Percentiles rank a stretch among this genome's conserved stretches.
phyloP scores from a whole-genome alignment of 129 eudicot species.

The Pittosporum tobira region DNA sequence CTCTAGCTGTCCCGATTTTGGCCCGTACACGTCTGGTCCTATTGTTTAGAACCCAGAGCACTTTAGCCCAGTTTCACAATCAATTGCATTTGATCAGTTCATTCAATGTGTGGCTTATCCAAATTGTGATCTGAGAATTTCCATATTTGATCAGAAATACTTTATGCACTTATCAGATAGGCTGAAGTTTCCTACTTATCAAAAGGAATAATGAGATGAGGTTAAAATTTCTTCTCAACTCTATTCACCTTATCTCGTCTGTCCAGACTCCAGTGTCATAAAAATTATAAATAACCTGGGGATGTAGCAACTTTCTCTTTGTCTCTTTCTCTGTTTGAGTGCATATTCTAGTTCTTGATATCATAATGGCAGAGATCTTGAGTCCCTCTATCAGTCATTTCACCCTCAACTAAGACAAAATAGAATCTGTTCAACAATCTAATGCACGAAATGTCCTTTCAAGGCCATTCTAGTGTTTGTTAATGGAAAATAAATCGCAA shows the following conservation, averaged over 20 bases:
- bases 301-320: background rate
- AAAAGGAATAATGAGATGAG: background rate
- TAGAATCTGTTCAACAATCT: slow-evolving; percentile 10
- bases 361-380: slow-evolving; percentile 32
- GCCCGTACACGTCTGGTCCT: too few relatives aligned
- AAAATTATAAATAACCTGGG: background rate
- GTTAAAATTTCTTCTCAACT: background rate
- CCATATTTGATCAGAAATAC: too few relatives aligned
- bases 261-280: too few relatives aligned
- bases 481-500: slow-evolving; percentile 35
- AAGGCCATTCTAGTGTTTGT: slow-evolving; percentile 28
- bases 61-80: too few relatives aligned
- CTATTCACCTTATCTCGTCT: background rate
- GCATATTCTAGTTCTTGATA: background rate
- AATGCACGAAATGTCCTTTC: slow-evolving; percentile 12
- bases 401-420: slow-evolving; percentile 21
- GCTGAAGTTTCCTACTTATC: too few relatives aligned
- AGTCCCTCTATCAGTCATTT: slow-evolving; percentile 27
- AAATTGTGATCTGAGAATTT: too few relatives aligned
- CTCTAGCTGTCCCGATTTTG: too few relatives aligned
- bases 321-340: background rate
- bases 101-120: too few relatives aligned
- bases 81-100: too few relatives aligned
- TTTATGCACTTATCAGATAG: too few relatives aligned
- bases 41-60: too few relatives aligned